Evolutionary conservation across 768 basidiomycete species (phyloP), one percentile per base, ranked within the genome.

Genomic region (Hortiboletus flavorubellus): DNA sequence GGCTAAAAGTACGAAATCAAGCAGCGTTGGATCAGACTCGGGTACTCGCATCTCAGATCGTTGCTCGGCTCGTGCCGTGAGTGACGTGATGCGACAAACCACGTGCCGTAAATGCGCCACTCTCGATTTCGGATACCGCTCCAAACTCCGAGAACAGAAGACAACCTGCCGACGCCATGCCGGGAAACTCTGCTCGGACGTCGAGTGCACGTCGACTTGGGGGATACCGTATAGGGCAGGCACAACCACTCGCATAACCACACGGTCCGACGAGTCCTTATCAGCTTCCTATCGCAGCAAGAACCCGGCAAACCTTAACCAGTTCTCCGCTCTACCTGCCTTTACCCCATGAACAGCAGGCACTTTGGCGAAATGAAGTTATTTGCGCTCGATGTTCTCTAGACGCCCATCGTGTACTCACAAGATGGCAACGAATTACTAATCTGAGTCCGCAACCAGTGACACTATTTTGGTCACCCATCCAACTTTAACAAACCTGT

Each of bases 31-130:
- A 60, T 63, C 56, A 58, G 23, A 55, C 48, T 50, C 49, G 53
- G 55, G 26, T 45, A 31, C 26, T 26, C 29, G 34, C 14, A 70
- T 72, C 68, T 72, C 18, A 70, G 70, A 72, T 70, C 60, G 47
- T 30, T 26, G 34, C 38, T 51, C 68, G 69, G 67, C 34, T 57
- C 29, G 46, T 54, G 60, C 68, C 61, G 69, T 23, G 35, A 14
- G 49, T 61, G 54, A 62, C 57, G 54, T 54, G 58, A 66, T 42
- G 33, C 37, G 12, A 16, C 41, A 15, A 16, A 12, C 54, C 64
- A 66, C 64, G 66, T 67, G 64, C 47, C 45, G 11, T 3, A 10
- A 23, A 38, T 21, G 35, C 40, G 23, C 58, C 41, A 49, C 53
- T 54, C 47, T 51, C 8, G 49, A 43, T 6, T 67, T 59, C 8